Evolutionary conservation across 176 grass and related monocot genomes (phyloP).

Genomic region (Areca catechu): DNA sequence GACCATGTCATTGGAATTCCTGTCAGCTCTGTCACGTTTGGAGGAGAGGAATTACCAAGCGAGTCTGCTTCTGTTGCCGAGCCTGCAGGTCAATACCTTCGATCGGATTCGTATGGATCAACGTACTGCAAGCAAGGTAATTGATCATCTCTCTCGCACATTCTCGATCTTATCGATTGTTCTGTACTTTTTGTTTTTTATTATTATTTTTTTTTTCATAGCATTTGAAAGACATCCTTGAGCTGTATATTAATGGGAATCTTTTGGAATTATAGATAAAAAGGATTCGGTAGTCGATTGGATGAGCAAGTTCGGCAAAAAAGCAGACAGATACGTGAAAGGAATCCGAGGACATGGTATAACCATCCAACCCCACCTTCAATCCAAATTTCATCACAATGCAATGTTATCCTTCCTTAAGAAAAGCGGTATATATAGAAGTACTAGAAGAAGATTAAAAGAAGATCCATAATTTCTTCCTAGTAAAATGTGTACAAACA

Average conservation of each 20-base stretch:
- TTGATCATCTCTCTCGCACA: neutral
- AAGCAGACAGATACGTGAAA: slow-evolving; percentile 43
- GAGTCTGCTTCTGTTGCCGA: slow-evolving; percentile 23
- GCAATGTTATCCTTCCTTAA: too few species aligned
- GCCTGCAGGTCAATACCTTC: slow-evolving; percentile 5
- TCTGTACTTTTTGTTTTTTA: too few species aligned
- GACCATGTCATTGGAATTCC: slow-evolving; percentile 72
- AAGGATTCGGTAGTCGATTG: slow-evolving; percentile 13
- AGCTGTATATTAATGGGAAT: neutral
- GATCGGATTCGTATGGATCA: slow-evolving; percentile 8
- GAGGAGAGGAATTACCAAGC: slow-evolving; percentile 35
- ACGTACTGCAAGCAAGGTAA: slow-evolving; percentile 37
- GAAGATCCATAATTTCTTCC: too few species aligned
- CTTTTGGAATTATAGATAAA: slow-evolving; percentile 16
- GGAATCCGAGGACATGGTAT: slow-evolving; percentile 84
- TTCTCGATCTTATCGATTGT: too few species aligned
- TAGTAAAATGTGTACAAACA: too few species aligned
- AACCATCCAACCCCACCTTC: neutral
- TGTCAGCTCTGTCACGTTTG: slow-evolving; percentile 42
- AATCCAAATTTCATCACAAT: neutral
- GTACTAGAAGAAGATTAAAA: too few species aligned
- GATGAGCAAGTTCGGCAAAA: slow-evolving; percentile 42
- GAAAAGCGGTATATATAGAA: too few species aligned
- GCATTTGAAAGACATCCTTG: too few species aligned
- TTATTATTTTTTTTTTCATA: too few species aligned